Evolutionary conservation across 805 yeast genomes (phyloP).

Genomic region (Ogataea pignaliae): DNA sequence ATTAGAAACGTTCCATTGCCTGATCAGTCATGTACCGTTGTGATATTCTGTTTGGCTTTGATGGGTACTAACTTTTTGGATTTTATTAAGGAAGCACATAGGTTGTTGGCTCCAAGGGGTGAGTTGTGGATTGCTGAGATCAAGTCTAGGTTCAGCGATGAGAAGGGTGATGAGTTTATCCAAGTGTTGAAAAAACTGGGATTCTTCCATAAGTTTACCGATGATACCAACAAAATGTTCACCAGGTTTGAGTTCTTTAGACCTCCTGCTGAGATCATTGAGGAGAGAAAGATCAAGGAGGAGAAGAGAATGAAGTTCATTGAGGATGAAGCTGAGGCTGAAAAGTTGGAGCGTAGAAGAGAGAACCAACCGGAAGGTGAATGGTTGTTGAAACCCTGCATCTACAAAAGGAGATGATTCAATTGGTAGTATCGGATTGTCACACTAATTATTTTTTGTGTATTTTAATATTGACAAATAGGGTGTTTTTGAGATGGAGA

Average conservation of each 20-base stretch:
- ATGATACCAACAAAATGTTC: conserved; percentile 87
- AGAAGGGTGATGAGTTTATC: conserved; percentile 74
- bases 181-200: conserved; percentile 74
- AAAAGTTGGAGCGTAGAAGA: conserved; percentile 57
- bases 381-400: conserved; percentile 93
- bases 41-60: conserved; percentile 87
- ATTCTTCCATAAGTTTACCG: conserved; percentile 83
- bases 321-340: conserved; percentile 57
- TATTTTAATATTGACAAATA: too few species aligned
- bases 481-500: too few species aligned
- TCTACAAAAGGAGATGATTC: conserved; percentile 77
- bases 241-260: conserved; percentile 91
- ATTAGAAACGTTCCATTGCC: conserved; percentile 82
- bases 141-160: conserved; percentile 83
- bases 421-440: too few species aligned
- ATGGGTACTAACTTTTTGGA: conserved; percentile 98
- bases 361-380: conserved; percentile 63
- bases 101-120: conserved; percentile 85
- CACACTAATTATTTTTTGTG: too few species aligned
- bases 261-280: conserved; percentile 66
- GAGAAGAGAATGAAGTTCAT: conserved; percentile 64
- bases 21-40: conserved; percentile 77
- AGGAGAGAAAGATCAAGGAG: conserved; percentile 56
- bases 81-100: conserved; percentile 82
- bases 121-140: conserved; percentile 98